Evolutionary conservation across 148 eudicot genomes (phyloP).

Genomic region (Rhododendron simsii): DNA sequence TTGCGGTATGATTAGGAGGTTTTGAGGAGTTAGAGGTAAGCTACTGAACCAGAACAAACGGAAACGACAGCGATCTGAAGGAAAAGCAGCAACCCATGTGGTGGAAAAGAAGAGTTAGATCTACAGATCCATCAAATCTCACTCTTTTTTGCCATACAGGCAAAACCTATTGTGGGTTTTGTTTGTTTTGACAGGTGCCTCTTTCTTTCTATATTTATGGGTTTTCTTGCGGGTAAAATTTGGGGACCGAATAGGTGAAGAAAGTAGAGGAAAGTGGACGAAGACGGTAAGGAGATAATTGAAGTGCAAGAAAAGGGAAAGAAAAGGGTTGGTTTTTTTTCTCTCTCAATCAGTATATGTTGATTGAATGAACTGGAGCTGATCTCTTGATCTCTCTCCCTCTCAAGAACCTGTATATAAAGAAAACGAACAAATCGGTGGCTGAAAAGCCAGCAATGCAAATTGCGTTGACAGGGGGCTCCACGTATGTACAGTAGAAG

Average conservation of each 20-base stretch:
- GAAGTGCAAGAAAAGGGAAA: neutral
- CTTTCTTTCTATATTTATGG: neutral
- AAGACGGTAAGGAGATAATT: neutral
- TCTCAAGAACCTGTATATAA: neutral
- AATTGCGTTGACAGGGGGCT: neutral
- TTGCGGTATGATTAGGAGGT: slow-evolving; percentile 19
- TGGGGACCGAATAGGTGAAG: neutral
- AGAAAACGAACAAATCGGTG: slow-evolving; percentile 7
- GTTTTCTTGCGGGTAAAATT: neutral
- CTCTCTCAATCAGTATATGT: neutral
- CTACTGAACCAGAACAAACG: slow-evolving; percentile 15
- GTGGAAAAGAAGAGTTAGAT: slow-evolving; percentile 26
- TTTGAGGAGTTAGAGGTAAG: slow-evolving; percentile 6
- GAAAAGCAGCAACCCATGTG: slow-evolving; percentile 18
- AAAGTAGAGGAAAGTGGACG: neutral
- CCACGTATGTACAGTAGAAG: neutral
- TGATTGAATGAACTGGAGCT: neutral
- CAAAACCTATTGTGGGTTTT: neutral
- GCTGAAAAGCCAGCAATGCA: slow-evolving; percentile 9
- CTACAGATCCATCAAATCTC: slow-evolving; percentile 44
- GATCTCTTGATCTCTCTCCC: neutral
- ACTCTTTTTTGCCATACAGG: slow-evolving; percentile 18
- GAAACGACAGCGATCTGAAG: slow-evolving; percentile 32
- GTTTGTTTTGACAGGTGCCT: neutral
- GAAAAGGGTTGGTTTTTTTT: neutral